Evolutionary conservation across 495 filamentous ascomycete species (phyloP), one percentile per base, ranked within the genome.

Genomic region (Penicillium waksmanii): DNA sequence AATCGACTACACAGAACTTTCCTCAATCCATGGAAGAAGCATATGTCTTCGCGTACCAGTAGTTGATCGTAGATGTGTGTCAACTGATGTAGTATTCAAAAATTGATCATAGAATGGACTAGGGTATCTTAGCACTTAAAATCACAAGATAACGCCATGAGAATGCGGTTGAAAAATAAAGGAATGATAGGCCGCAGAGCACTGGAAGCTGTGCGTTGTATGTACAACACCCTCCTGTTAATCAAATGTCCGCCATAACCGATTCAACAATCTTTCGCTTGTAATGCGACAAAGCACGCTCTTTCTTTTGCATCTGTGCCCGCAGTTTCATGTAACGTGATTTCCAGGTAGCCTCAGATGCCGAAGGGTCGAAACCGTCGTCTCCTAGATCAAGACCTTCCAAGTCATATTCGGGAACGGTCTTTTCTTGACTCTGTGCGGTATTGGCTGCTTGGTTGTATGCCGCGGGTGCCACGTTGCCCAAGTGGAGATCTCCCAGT

Each of bases 191-290:
- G n/a, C 17, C 8, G 38, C 34, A 36, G 38, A n/a, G 48, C 23
- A 31, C 13, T 25, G n/a, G 23, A 23, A 25, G 23, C 31, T 19
- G 23, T 10, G 9, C 23, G 47, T 6, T 35, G 25, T 18, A 27
- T 12, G 53, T 25, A 43, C 19, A 44, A 23, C 34, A 42, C 5
- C 21, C 35, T 35, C 51, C 44, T 5, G 34, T 31, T 9, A 18
- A n/a, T 65, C 61, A 80, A 40, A 80, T 71, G 48, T 80, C 78
- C 49, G 76, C 76, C 80, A 85, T 81, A 18, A 85, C 83, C 3
- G 82, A 84, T 63, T 85, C 80, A 7, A 85, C 64, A 17, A 85
- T 82, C 54, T 76, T 83, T 33, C 82, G 77, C 57, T 79, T 82
- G 51, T 85, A 78, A 25, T 76, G 67, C 5, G 74, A 78, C 52